A percentile compares a stretch with the other conserved stretches of the same genome.
phyloP scores from a whole-genome alignment of 345 rosid species.

The Kandelia obovata region DNA sequence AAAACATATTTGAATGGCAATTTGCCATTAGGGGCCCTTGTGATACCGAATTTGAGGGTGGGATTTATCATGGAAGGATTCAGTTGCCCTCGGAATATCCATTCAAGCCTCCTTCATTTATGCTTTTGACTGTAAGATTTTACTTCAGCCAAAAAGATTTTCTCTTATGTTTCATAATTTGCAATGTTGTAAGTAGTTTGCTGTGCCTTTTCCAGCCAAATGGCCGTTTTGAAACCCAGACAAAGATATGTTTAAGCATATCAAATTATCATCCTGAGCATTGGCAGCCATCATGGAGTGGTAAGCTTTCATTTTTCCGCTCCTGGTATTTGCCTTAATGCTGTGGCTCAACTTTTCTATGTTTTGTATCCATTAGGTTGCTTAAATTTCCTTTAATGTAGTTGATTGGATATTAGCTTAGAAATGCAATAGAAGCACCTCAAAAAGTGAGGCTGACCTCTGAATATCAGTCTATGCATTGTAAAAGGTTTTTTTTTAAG shows the following conservation, averaged over 20 bases:
- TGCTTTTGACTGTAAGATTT: slow-evolving; percentile 70
- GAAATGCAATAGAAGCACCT: not conserved
- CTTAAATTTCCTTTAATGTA: not conserved
- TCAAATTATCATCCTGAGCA: slow-evolving; percentile 98
- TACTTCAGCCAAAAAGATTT: not conserved
- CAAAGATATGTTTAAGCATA: slow-evolving; percentile 92
- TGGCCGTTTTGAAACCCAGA: slow-evolving; percentile 91
- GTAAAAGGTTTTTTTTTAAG: too few relatives aligned
- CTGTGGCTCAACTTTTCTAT: too few relatives aligned
- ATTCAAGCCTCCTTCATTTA: slow-evolving; percentile 95
- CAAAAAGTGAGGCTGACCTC: too few relatives aligned
- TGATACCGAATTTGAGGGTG: slow-evolving; percentile 91
- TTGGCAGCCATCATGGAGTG: slow-evolving; percentile 99
- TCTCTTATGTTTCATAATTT: not conserved
- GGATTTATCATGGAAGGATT: slow-evolving; percentile 96
- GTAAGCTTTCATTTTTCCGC: slow-evolving; percentile 33
- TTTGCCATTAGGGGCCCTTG: slow-evolving; percentile 84
- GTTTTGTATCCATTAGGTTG: not conserved
- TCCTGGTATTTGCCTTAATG: not conserved
- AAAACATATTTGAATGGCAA: slow-evolving; percentile 98
- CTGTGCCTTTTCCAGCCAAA: slow-evolving; percentile 55
- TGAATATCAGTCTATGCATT: too few relatives aligned
- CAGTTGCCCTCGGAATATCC: slow-evolving; percentile 95
- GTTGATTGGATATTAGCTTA: not conserved
- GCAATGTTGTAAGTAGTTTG: slow-evolving; percentile 15